Conservation (phyloP, 164 flowering plant genomes). For the Tinospora cordifolia region DNA sequence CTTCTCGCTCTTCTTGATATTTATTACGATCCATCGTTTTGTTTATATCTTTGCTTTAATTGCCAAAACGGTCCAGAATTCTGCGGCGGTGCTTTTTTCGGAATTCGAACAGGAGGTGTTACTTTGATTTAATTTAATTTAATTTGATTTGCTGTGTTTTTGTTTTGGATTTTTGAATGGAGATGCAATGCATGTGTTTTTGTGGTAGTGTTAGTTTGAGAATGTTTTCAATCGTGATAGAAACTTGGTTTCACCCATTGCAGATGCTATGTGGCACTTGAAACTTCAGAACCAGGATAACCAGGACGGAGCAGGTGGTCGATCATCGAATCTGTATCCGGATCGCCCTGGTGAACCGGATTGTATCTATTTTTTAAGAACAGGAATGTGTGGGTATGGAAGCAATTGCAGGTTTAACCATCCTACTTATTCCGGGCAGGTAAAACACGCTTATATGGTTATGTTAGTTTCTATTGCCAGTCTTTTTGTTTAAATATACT, state of each 20-base stretch:
- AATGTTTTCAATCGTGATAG: neutral
- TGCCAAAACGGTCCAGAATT: neutral
- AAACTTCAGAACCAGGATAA: slow-evolving; percentile 29
- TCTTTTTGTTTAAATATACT: neutral
- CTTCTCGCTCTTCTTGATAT: neutral
- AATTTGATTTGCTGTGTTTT: neutral
- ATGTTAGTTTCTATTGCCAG: too few relatives aligned
- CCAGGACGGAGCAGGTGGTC: slow-evolving; percentile 26
- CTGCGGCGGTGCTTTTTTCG: neutral
- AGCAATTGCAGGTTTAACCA: slow-evolving; percentile 57
- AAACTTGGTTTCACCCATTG: slow-evolving; percentile 9
- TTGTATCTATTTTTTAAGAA: slow-evolving; percentile 54
- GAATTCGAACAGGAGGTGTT: neutral
- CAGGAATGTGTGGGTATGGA: slow-evolving; percentile 71
- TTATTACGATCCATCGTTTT: neutral
- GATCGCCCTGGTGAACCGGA: slow-evolving; percentile 69
- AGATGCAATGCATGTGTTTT: slow-evolving; percentile 4
- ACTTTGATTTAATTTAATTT: neutral
- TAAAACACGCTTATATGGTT: slow-evolving; percentile 13
- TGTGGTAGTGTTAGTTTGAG: neutral
- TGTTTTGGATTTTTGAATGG: neutral
- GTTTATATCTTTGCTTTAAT: neutral
- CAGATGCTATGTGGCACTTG: slow-evolving; percentile 42
- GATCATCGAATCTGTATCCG: slow-evolving; percentile 31
- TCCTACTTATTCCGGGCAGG: slow-evolving; percentile 41